phyloP scores from a whole-genome alignment of 352 stramenopile species.

The Globisporangium cylindrosporum region DNA sequence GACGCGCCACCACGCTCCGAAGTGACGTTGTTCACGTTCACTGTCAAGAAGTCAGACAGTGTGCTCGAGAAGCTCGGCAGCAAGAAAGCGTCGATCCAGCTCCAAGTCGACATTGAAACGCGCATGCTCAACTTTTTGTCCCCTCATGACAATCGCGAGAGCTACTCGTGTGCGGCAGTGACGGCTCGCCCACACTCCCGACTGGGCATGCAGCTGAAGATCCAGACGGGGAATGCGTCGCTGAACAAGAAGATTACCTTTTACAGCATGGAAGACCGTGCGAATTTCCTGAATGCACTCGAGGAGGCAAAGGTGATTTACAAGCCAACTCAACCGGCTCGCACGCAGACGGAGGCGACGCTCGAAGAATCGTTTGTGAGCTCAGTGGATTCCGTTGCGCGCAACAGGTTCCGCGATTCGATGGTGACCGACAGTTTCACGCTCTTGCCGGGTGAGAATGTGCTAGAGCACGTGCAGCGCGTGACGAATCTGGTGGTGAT shows the following conservation, averaged over 20 bases:
- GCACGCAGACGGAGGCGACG: too few species aligned
- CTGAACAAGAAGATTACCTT: too few species aligned
- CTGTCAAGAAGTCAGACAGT: conserved; percentile 83
- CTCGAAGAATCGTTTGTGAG: too few species aligned
- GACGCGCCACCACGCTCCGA: conserved; percentile 46
- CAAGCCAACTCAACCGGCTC: too few species aligned
- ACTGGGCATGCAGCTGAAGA: too few species aligned
- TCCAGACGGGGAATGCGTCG: too few species aligned
- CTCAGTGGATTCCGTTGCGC: conserved; percentile 5
- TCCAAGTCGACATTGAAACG: conserved; percentile 80
- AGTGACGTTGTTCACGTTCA: conserved; percentile 85
- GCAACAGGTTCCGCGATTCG: conserved; percentile 51
- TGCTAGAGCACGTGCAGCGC: conserved; percentile 79
- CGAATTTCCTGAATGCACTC: too few species aligned
- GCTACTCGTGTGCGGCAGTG: too few species aligned
- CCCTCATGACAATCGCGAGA: too few species aligned
- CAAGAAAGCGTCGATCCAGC: conserved; percentile 79
- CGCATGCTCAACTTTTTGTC: conserved; percentile 79
- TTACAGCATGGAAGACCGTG: too few species aligned
- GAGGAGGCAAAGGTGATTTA: too few species aligned
- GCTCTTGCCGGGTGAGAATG: conserved; percentile 58
- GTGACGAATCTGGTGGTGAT: conserved; percentile 86
- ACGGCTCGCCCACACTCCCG: too few species aligned
- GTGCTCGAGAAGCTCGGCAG: conserved; percentile 79
- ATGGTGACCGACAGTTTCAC: conserved; percentile 63